Base-by-base conservation (phyloP, 1,284 basidiomycete genomes). In the Volvariella volvacea region DNA sequence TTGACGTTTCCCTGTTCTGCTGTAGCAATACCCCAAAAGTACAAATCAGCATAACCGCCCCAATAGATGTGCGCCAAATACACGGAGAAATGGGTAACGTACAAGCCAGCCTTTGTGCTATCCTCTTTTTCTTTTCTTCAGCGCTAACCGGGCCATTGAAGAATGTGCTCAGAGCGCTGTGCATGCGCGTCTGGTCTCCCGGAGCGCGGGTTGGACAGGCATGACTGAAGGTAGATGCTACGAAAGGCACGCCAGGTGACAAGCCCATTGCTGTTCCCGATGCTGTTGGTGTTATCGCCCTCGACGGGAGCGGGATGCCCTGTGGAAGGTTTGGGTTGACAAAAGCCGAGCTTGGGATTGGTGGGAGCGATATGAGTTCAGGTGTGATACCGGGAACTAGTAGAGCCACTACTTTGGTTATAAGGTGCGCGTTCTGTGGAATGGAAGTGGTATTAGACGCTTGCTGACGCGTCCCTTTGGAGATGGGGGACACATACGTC, bases 151-250 rank as follows among this genome's bases (percentile, higher is more conserved):
- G 91, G 0, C 77, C 74, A 43, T 82, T 83, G 61, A 95, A 85
- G 58, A 96, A 88, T 0, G 80, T 67, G 52, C 81, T 79, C 22
- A 93, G 70, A 16, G 91, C 84, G n/a, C 86, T 90, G 55, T 91
- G 87, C 78, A 96, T 85, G 36, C 82, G 74, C 30, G 75, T 81
- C 42, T 74, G 71, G 51, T 96, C 92, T 1, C 93, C 93, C 0
- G 92, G 92, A 0, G 92, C 92, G 30, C 83, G 78, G 0, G 90
- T 93, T 0, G 92, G 93, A 52, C 87, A 91, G 2, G 88, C 90
- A 64, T 94, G 90, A 44, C 87, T 88, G 66, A 95, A 96, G 0
- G 91, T 85, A 12, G 76, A 77, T 1, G 82, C 71, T 38, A 96
- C 79, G 54, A 90, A 85, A 0, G 91, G 88, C 1, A 95, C 60